A percentile compares a stretch with the other conserved stretches of the same genome.
phyloP scores from a whole-genome alignment of 2,329 filamentous ascomycete genomes.

The Orbilia quercus region DNA sequence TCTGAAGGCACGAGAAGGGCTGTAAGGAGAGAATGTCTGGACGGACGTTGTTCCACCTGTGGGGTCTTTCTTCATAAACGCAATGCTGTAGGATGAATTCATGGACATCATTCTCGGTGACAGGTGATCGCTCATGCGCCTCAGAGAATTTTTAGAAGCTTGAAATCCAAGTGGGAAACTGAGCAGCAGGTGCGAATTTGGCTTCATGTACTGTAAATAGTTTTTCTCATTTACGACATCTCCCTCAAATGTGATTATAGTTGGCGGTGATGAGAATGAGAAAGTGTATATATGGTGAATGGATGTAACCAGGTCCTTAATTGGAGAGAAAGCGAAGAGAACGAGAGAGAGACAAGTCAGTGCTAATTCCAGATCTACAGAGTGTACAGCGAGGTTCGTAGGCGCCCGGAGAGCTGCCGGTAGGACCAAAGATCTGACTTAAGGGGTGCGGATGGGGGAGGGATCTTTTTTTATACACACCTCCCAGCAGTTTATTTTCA shows the following conservation, averaged over 20 bases:
- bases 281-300: slow-evolving; percentile 56
- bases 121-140: slow-evolving; percentile 53
- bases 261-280: slow-evolving; percentile 55
- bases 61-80: slow-evolving; percentile 56
- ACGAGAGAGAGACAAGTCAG: slow-evolving; percentile 23
- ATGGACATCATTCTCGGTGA: slow-evolving; percentile 54
- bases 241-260: slow-evolving; percentile 59
- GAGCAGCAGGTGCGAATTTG: slow-evolving; percentile 57
- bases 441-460: slow-evolving; percentile 21
- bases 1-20: slow-evolving; percentile 51
- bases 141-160: slow-evolving; percentile 55
- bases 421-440: slow-evolving; percentile 50
- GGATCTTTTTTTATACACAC: slow-evolving; percentile 46
- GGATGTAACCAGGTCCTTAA: slow-evolving; percentile 56
- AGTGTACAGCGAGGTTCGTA: slow-evolving; percentile 21
- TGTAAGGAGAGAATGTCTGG: slow-evolving; percentile 54
- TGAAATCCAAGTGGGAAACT: slow-evolving; percentile 56
- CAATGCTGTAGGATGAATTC: slow-evolving; percentile 56
- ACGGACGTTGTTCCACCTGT: slow-evolving; percentile 48
- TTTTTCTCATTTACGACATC: slow-evolving; percentile 57
- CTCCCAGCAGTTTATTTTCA: slow-evolving; percentile 57
- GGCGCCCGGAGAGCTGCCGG: slow-evolving; percentile 52
- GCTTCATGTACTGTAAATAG: slow-evolving; percentile 56
- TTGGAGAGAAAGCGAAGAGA: slow-evolving; percentile 15
- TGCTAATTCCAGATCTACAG: slow-evolving; percentile 45